Base-by-base conservation (phyloP, 1,284 basidiomycete species). In the Tylopilus sp. region DNA sequence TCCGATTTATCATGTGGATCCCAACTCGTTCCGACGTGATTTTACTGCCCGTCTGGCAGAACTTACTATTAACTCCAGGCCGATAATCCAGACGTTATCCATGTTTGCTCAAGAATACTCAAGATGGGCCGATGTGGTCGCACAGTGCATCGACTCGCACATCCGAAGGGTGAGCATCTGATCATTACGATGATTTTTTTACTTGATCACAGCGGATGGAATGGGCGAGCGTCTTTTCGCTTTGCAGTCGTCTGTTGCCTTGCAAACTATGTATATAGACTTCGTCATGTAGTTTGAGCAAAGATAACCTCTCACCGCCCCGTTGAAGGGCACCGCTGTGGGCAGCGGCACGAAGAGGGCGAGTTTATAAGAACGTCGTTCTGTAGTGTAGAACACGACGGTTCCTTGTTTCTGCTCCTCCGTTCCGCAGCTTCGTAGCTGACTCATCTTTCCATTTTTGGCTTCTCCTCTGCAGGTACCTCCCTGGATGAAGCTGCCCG, bases 11-110 rank as follows among this genome's bases (percentile, higher is more conserved):
- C 74, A 77, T 64, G 68, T 81, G 71, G 86, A 89, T 67, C 81
- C 90, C 29, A 78, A 77, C 63, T 77, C 79, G 30, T 95, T 95
- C 70, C 86, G 91, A 58, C 81, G 82, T 71, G 87, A 91, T 69
- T 93, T 88, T 71, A 71, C 80, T 55, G 70, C 75, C 42, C 86
- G 92, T 52, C 83, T 98, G 51, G 76, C 83, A 61, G 82, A 89
- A 58, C 84, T 99, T 54, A 94, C 86, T 36, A 86, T 96, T 76
- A 99, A 99, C 72, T 97, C 94, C 58, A 88, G 95, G 65, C 91
- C 93, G 13, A 86, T 97, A 57, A 99, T 99, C 60, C 94, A 96
- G 71, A 82, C 82, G 54, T 74, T 99, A n/a, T 98, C 96, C 26
- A 83, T 96, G 76, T 82, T 93, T 61, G 95, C 97, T 30, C 89